Evolutionary conservation across 768 basidiomycete species (phyloP), one percentile per base, ranked within the genome.

Genomic region (Omphalotus guepiniiformis): DNA sequence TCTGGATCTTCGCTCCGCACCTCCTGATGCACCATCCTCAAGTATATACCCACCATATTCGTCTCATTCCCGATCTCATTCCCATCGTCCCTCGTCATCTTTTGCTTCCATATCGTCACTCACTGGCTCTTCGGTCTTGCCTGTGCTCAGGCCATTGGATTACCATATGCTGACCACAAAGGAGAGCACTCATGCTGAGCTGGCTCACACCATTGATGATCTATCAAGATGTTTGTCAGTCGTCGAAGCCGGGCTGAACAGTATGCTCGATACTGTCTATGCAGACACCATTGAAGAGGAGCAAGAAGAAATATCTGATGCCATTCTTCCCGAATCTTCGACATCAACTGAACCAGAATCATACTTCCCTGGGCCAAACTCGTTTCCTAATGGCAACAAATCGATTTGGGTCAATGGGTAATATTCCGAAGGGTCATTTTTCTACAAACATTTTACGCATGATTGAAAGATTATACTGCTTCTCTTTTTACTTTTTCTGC

Each of bases 191-290:
- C 84, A 88, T 53, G 62, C 69, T 1, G 86, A 91, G 59, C 74
- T 97, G 39, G 82, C 80, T 36, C 66, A 72, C 36, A 86, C 83
- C 3, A 79, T 95, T 8, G 84, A 85, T 37, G 82, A 87, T 57
- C 75, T 97, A 28, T 73, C 76, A 2, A 72, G 77, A 52, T 94
- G 89, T 90, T 63, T 97, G 48, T 74, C 76, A 4, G 72, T 82
- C 0, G 76, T 94, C 1, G 88, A 92, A 58, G 66, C 62, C 9
- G 93, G 92, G 0, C 67, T 97, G 39, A 74, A 72, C 26, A 75
- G 71, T 21, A 72, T 93, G 53, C 65, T 94, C 34, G 83, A 83
- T 32, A 69, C 69, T 37, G 60, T 72, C 1, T 62, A 64, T 13
- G 70, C 69, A 29, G 71, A 80, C 53, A 73, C 73, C 21, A 85